Conservation (phyloP, 164 flowering plant genomes). For the Buxus sempervirens region DNA sequence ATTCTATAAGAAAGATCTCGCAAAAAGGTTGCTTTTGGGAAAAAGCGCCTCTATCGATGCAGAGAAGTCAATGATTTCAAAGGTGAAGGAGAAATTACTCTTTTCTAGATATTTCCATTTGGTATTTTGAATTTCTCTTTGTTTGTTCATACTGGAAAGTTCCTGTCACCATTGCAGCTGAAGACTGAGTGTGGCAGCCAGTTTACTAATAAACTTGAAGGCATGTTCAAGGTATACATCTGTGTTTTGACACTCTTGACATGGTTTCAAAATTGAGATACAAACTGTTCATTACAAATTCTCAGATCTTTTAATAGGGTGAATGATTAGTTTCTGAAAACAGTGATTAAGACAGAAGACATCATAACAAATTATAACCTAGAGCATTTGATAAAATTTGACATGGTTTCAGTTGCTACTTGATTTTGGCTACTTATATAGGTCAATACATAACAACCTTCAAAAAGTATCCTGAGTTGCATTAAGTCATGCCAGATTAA, state of each 20-base stretch:
- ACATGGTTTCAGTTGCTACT: too few species aligned
- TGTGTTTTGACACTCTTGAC: not conserved
- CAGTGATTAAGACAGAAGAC: too few species aligned
- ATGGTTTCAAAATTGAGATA: not conserved
- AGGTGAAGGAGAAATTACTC: conserved; percentile 42
- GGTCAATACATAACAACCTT: not conserved
- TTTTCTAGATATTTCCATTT: not conserved
- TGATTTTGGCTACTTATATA: too few species aligned
- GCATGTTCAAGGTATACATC: conserved; percentile 90
- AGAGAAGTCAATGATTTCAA: conserved; percentile 97
- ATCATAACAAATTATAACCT: too few species aligned
- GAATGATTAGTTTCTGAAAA: not conserved
- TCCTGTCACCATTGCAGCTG: conserved; percentile 49
- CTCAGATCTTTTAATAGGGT: not conserved
- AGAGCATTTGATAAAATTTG: too few species aligned
- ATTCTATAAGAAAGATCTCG: conserved; percentile 98
- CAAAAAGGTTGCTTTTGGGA: conserved; percentile 86
- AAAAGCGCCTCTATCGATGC: conserved; percentile 99
- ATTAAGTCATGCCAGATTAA: not conserved
- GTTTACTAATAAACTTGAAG: conserved; percentile 98
- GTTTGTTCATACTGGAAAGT: conserved; percentile 8
- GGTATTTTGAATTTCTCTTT: not conserved
- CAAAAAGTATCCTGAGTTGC: not conserved
- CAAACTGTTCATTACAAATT: not conserved
- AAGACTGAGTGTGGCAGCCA: conserved; percentile 99